Evolutionary conservation across 495 filamentous ascomycete species (phyloP), one percentile per base, ranked within the genome.

Genomic region (Penicillium canariense): DNA sequence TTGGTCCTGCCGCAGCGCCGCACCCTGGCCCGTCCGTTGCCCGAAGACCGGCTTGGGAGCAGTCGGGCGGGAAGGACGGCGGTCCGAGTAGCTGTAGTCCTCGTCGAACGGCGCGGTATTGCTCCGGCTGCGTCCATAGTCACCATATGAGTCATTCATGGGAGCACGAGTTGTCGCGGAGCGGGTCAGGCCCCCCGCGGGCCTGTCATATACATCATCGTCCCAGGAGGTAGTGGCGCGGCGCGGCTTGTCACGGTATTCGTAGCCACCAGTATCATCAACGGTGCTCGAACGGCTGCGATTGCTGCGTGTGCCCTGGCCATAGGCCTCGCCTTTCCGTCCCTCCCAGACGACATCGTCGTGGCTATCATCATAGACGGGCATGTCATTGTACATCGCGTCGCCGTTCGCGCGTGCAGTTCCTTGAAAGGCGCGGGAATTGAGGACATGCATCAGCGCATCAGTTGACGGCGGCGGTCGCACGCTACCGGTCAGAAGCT

Each of bases 301-400:
- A 14, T 32, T 34, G 46, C 7, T 48, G 15, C 80, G 76, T 43
- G 83, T 73, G 36, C 86, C 87, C 70, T 96, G 89, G 23, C 90
- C 87, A 60, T 86, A 89, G 2, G 86, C 90, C 32, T 77, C 79
- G 38, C 91, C 92, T 48, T 78, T 79, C 35, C 83, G 81, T 32
- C 89, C 88, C 63, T 93, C 89, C 94, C 94, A 97, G n/a, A 95
- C 88, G 3, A 92, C 87, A 62, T 93, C 84, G 57, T 98, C 94
- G 62, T 90, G 89, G 40, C 77, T 77, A 44, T 93, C 87, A 56
- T 95, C 91, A 62, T 97, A 98, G 4, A 96, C 81, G 1, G 94
- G 94, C 15, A 89, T 86, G 62, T 97, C 93, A 68, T 97, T 97
- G 77, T 97, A 98, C 85, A 94, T 95, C 25, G 74, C 67, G 56